Percentiles rank a stretch among this genome's conserved stretches.
Conservation (phyloP, 116 monocot genomes). For the Trichopus zeylanicus region DNA sequence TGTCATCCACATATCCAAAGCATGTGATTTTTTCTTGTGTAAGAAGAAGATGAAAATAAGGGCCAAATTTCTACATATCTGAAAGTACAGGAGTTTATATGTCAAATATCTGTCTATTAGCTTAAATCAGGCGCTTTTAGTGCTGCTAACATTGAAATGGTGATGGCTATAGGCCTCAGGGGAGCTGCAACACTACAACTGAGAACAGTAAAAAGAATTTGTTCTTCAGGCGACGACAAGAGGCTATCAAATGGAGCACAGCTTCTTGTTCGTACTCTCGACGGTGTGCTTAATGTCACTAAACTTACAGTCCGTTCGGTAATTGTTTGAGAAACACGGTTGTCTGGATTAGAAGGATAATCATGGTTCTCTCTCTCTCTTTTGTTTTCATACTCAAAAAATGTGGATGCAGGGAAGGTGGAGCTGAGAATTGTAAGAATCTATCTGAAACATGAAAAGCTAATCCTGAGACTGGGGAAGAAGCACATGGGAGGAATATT, state of each 20-base stretch:
- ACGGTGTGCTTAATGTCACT: slow-evolving; percentile 15
- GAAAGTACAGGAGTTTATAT: too few relatives aligned
- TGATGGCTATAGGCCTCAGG: slow-evolving; percentile 33
- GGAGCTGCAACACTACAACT: slow-evolving; percentile 40
- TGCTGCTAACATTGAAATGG: too few relatives aligned
- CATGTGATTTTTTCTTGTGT: too few relatives aligned
- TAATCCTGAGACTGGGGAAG: slow-evolving; percentile 41
- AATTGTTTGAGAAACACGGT: too few relatives aligned
- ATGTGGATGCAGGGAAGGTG: slow-evolving; percentile 34
- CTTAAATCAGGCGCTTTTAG: too few relatives aligned
- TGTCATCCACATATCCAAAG: too few relatives aligned
- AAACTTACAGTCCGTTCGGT: background rate
- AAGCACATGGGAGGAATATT: slow-evolving; percentile 34
- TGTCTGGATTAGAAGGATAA: too few relatives aligned
- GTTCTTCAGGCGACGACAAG: slow-evolving; percentile 17
- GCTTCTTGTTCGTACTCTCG: slow-evolving; percentile 17
- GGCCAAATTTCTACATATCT: too few relatives aligned
- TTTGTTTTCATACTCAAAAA: background rate
- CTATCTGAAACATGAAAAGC: slow-evolving; percentile 20
- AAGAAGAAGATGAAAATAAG: too few relatives aligned
- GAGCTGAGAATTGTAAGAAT: slow-evolving; percentile 34
- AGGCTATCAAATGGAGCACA: slow-evolving; percentile 30
- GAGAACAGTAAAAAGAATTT: slow-evolving; percentile 16
- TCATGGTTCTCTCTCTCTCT: background rate
- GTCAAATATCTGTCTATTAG: too few relatives aligned